Conservation (phyloP, 768 basidiomycete species). For the Lactarius quietus region DNA sequence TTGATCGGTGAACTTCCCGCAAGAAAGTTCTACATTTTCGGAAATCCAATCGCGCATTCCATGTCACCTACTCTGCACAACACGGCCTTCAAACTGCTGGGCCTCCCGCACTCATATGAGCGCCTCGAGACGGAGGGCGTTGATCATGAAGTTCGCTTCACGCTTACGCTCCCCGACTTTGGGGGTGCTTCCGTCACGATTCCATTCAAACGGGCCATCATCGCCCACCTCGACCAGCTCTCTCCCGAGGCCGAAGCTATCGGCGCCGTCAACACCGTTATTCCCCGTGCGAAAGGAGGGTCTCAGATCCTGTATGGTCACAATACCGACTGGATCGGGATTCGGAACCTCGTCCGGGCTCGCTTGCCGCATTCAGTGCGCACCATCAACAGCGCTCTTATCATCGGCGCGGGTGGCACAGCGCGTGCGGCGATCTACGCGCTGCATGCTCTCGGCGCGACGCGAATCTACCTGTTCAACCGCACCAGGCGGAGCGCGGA, state of each 20-base stretch:
- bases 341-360: conserved; percentile 52
- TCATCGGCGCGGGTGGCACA: conserved; percentile 95
- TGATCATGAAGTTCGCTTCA: conserved; percentile 58
- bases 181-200: conserved; percentile 98
- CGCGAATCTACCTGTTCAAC: conserved; percentile 82
- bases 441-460: conserved; percentile 61
- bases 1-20: conserved; percentile 76
- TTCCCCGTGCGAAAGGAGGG: conserved; percentile 48
- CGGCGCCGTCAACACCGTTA: conserved; percentile 94
- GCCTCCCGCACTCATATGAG: conserved; percentile 78
- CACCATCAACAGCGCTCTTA: conserved; percentile 55
- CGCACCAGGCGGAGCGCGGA: conserved; percentile 74
- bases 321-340: conserved; percentile 96
- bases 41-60: conserved; percentile 82
- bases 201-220: conserved; percentile 89
- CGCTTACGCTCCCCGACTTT: conserved; percentile 66
- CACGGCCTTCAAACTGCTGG: conserved; percentile 74
- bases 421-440: conserved; percentile 94
- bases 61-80: conserved; percentile 95
- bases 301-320: conserved; percentile 70
- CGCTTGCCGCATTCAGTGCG: conserved; percentile 38
- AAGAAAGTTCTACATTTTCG: conserved; percentile 81
- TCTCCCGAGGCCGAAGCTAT: conserved; percentile 80
- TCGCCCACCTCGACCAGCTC: conserved; percentile 74
- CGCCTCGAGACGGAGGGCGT: conserved; percentile 72